These are phyloP conservation scores for Castanea sativa DNA, from an alignment of 306 rosid species.

Conservation along the genomic window DNA sequence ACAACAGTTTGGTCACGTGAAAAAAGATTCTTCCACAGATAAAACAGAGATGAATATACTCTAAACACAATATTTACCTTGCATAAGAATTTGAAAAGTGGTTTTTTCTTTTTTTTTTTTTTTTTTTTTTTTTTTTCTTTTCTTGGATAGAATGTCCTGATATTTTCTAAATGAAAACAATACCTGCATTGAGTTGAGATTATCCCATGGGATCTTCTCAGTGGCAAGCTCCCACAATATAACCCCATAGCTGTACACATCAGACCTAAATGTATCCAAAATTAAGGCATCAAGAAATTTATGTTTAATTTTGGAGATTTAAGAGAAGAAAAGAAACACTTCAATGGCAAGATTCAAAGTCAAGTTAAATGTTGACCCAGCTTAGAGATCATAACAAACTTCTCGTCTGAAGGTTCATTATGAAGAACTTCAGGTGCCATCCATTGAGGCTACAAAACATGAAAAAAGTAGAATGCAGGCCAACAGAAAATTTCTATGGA, in stretches of 20 bases:
- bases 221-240: slow-evolving; percentile 97
- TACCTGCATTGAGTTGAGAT: slow-evolving; percentile 98
- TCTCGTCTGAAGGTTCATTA: slow-evolving; percentile 93
- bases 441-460: slow-evolving; percentile 89
- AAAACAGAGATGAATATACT: background rate
- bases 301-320: slow-evolving; percentile 9
- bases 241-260: slow-evolving; percentile 95
- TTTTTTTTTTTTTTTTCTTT: background rate
- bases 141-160: slow-evolving; percentile 1
- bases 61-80: background rate
- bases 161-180: slow-evolving; percentile 33
- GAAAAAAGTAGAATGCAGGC: slow-evolving; percentile 11
- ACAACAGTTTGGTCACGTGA: background rate
- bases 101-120: background rate
- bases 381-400: slow-evolving; percentile 48
- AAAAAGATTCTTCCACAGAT: background rate
- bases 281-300: slow-evolving; percentile 10
- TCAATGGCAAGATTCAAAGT: background rate
- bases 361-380: background rate
- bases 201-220: slow-evolving; percentile 98
- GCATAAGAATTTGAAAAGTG: background rate
- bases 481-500: background rate
- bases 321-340: slow-evolving; percentile 4
- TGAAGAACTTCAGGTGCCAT: slow-evolving; percentile 99
- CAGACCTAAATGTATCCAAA: slow-evolving; percentile 66